A percentile compares a stretch with the other conserved stretches of the same genome.
Evolutionary conservation across 2,329 filamentous ascomycete species (phyloP).

Genomic region (Alternaria hordeiaustralica): DNA sequence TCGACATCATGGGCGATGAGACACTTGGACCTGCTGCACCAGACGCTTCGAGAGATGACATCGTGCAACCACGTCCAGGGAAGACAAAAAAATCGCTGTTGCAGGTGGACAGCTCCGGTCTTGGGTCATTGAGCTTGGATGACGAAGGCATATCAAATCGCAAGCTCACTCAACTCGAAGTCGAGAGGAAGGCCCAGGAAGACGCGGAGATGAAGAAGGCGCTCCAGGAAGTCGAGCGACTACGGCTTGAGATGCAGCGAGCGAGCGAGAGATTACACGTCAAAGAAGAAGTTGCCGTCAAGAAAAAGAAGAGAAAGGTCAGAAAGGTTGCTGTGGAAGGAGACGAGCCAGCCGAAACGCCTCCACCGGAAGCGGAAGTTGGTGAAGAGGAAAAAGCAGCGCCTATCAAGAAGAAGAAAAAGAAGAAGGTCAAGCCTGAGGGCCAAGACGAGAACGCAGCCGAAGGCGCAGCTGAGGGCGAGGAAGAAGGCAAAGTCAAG

Average conservation of each 20-base stretch:
- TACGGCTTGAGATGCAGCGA: constrained; percentile 88
- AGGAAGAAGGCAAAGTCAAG: constrained; percentile 44
- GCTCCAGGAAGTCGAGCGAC: constrained; percentile 84
- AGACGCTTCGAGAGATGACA: constrained; percentile 36
- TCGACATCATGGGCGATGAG: constrained; percentile 57
- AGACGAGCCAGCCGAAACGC: constrained; percentile 61
- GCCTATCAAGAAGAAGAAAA: constrained; percentile 49
- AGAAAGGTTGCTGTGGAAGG: constrained; percentile 58
- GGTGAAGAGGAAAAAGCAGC: constrained; percentile 17
- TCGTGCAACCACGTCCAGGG: constrained; percentile 31
- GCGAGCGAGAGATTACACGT: constrained; percentile 77
- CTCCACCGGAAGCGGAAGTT: constrained; percentile 19
- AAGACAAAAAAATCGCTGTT: constrained; percentile 70
- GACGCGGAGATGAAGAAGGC: constrained; percentile 89
- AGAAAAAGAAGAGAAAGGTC: constrained; percentile 63
- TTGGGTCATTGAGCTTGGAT: constrained; percentile 74
- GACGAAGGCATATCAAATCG: constrained; percentile 39
- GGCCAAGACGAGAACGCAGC: constrained; percentile 20
- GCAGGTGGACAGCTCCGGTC: constrained; percentile 84
- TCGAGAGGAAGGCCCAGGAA: constrained; percentile 73
- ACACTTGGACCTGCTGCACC: constrained; percentile 51
- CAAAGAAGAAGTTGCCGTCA: constrained; percentile 70
- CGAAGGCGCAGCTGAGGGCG: constrained; percentile 26
- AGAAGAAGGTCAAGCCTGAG: constrained; percentile 49
- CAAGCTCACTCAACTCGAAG: constrained; percentile 56